A percentile compares a stretch with the other conserved stretches of the same genome.
Conservation (phyloP, 1,284 basidiomycete genomes). For the Cystobasidiaceae sp. region DNA sequence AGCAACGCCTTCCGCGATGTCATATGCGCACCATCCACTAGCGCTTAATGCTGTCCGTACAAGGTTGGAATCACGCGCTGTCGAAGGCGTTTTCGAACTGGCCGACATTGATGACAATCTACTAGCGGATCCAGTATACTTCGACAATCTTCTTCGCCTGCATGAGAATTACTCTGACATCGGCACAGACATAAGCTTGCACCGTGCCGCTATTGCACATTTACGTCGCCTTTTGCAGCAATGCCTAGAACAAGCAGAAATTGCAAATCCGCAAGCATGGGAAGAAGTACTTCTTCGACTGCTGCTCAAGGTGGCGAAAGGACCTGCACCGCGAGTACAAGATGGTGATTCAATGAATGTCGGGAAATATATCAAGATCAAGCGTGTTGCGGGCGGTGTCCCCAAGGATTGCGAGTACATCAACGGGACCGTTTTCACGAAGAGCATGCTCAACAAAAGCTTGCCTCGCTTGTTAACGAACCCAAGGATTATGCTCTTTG, state of each 20-base stretch:
- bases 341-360: constrained; percentile 82
- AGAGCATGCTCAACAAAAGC: constrained; percentile 91
- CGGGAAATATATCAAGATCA: constrained; percentile 93
- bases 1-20: constrained; percentile 16
- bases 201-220: constrained; percentile 49
- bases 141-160: not conserved
- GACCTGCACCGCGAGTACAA: constrained; percentile 48
- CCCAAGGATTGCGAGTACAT: constrained; percentile 94
- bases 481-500: constrained; percentile 90
- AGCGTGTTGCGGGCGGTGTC: constrained; percentile 91
- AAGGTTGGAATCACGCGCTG: constrained; percentile 23
- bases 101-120: constrained; percentile 19
- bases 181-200: constrained; percentile 31
- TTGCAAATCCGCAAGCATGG: constrained; percentile 77
- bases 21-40: not conserved
- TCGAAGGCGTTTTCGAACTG: constrained; percentile 27
- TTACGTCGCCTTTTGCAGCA: constrained; percentile 82
- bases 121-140: constrained; percentile 6
- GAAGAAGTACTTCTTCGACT: constrained; percentile 73
- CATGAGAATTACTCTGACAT: constrained; percentile 9
- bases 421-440: constrained; percentile 93
- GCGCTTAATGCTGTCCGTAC: not conserved
- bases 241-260: constrained; percentile 57
- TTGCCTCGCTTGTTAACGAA: constrained; percentile 52
- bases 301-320: constrained; percentile 63